Conservation (phyloP, 768 basidiomycete species). For the Sporobolomyces pararoseus region DNA sequence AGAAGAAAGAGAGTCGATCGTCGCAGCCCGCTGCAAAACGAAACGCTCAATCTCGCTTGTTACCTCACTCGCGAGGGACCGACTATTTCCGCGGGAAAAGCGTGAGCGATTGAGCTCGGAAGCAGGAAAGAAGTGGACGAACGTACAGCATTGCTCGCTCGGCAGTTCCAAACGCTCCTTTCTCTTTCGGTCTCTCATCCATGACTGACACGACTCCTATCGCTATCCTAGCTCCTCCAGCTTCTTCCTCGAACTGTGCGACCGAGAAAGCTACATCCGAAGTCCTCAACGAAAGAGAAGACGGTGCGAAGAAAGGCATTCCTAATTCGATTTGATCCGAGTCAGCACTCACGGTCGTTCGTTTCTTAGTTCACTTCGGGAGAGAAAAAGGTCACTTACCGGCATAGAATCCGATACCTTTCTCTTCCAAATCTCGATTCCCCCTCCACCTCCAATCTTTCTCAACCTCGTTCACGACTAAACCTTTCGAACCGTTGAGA, state of each 20-base stretch:
- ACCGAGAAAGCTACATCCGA: not conserved
- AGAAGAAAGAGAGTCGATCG: not conserved
- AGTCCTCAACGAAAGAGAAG: slow-evolving; percentile 10
- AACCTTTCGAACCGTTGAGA: slow-evolving; percentile 24
- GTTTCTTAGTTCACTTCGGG: no score
- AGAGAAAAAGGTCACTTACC: slow-evolving; percentile 9
- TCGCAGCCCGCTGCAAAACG: slow-evolving; percentile 1
- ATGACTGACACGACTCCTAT: slow-evolving; percentile 26
- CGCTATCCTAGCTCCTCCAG: slow-evolving; percentile 23
- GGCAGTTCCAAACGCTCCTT: not conserved
- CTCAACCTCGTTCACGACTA: slow-evolving; percentile 25
- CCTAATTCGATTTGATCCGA: slow-evolving; percentile 3
- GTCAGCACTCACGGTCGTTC: no score
- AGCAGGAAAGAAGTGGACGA: no score
- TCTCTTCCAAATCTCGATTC: slow-evolving; percentile 11
- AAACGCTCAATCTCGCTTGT: slow-evolving; percentile 29
- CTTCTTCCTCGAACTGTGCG: slow-evolving; percentile 23
- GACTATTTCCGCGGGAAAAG: slow-evolving; percentile 9
- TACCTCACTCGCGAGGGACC: slow-evolving; percentile 20
- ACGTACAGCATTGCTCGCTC: slow-evolving; percentile 24
- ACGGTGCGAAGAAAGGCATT: slow-evolving; percentile 35
- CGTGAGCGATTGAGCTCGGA: no score
- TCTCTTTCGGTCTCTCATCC: slow-evolving; percentile 10
- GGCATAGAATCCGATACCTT: slow-evolving; percentile 23
- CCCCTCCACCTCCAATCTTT: slow-evolving; percentile 35